These are phyloP conservation scores for Colletotrichum sp. DNA, from an alignment of 2,329 filamentous ascomycete species.

Conservation along the genomic window DNA sequence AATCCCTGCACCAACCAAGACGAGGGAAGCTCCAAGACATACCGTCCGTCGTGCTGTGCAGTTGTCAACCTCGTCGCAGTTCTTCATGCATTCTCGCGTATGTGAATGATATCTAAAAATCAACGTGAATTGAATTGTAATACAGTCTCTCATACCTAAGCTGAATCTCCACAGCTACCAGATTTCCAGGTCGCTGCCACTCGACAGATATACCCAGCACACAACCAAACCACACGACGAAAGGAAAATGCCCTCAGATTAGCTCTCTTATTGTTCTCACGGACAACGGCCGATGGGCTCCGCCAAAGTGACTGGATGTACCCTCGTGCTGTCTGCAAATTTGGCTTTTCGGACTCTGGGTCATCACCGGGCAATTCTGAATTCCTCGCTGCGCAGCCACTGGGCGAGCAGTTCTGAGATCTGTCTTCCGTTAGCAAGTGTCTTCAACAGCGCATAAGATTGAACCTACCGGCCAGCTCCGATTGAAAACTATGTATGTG, in stretches of 20 bases:
- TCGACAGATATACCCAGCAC: background rate
- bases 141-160: background rate
- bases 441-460: background rate
- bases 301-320: constrained; percentile 9
- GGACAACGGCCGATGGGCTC: constrained; percentile 32
- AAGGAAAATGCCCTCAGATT: constrained; percentile 40
- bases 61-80: background rate
- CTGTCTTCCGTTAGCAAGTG: background rate
- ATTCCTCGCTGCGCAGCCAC: constrained; percentile 16
- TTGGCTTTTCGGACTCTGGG: constrained; percentile 41
- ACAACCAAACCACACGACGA: background rate
- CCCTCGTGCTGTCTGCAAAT: constrained; percentile 42
- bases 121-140: background rate
- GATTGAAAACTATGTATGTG: constrained; percentile 45
- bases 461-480: constrained; percentile 30
- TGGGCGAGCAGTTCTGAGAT: constrained; percentile 8
- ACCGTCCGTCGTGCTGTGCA: background rate
- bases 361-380: constrained; percentile 39
- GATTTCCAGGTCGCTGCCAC: background rate
- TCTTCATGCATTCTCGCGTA: background rate
- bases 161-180: background rate
- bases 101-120: background rate
- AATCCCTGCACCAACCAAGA: background rate
- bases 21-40: background rate
- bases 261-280: constrained; percentile 47